phyloP scores from a whole-genome alignment of 495 filamentous ascomycete genomes.

The Trichoderma gamsii region DNA sequence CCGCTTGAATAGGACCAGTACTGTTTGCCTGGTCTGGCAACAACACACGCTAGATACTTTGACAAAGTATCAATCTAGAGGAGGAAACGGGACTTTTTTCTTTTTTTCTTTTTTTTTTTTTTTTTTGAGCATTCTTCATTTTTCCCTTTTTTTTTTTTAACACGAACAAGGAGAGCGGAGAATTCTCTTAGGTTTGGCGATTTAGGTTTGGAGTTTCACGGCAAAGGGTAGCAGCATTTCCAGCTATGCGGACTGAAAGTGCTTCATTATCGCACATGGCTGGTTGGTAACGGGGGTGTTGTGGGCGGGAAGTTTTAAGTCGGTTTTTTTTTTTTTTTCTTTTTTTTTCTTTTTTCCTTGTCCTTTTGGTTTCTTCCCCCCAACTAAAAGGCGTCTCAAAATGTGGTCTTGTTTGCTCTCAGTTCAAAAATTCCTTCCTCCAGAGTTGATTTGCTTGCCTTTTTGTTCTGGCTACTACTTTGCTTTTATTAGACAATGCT shows the following conservation, averaged over 20 bases:
- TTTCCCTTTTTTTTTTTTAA: neutral
- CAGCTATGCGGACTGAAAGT: slow-evolving; percentile 8
- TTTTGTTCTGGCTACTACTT: neutral
- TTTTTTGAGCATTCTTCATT: neutral
- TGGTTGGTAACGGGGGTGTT: neutral
- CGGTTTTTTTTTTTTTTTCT: neutral
- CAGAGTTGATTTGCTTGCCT: neutral
- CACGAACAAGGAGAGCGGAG: neutral
- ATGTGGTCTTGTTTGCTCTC: neutral
- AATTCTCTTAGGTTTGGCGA: neutral
- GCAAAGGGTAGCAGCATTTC: neutral
- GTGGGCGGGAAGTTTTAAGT: neutral
- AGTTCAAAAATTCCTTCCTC: neutral
- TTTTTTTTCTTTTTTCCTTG: neutral
- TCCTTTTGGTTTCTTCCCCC: neutral
- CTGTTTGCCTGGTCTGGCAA: neutral
- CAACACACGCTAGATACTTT: neutral
- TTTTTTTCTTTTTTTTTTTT: slow-evolving; percentile 5
- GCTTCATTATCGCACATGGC: slow-evolving; percentile 14
- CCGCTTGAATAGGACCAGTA: neutral
- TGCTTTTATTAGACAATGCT: neutral
- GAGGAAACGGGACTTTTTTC: neutral
- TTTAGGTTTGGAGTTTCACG: slow-evolving; percentile 6
- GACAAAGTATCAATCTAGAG: neutral
- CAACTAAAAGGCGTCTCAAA: neutral